phyloP scores from a whole-genome alignment of 345 rosid genomes.

The Aethionema arabicum region DNA sequence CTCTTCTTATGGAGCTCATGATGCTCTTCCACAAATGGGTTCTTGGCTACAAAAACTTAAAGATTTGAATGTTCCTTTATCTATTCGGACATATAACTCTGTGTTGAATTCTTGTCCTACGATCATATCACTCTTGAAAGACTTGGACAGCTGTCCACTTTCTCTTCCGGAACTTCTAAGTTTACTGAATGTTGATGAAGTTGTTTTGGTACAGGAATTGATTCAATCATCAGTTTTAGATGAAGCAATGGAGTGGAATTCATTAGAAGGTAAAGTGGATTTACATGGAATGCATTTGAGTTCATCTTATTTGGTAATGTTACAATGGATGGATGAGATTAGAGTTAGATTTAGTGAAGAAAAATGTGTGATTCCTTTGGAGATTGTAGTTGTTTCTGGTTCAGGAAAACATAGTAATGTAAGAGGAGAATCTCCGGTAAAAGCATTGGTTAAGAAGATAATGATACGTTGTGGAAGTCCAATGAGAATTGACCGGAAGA shows the following conservation, averaged over 20 bases:
- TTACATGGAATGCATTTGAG: conserved; percentile 82
- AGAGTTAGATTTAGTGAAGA: conserved; percentile 41
- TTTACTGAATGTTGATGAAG: conserved; percentile 52
- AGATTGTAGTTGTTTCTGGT: conserved; percentile 69
- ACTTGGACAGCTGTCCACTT: conserved; percentile 38
- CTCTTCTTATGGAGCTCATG: conserved; percentile 67
- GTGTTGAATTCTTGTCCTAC: conserved; percentile 69
- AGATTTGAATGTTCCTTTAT: conserved; percentile 44
- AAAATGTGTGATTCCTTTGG: conserved; percentile 46
- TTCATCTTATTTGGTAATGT: conserved; percentile 64
- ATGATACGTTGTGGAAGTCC: conserved; percentile 56
- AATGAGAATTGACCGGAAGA: conserved; percentile 69
- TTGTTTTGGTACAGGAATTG: conserved; percentile 50
- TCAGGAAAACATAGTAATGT: conserved; percentile 66
- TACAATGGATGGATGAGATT: conserved; percentile 75
- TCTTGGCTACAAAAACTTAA: conserved; percentile 65
- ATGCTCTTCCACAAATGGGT: conserved; percentile 54
- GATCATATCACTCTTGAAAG: conserved; percentile 41
- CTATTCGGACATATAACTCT: conserved; percentile 70
- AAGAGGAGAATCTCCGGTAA: conserved; percentile 77
- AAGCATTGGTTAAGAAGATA: conserved; percentile 53
- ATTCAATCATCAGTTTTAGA: conserved; percentile 49
- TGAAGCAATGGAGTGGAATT: conserved; percentile 53
- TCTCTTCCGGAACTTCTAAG: conserved; percentile 47
- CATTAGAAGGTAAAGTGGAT: conserved; percentile 63